Conservation (phyloP, 371 early-diverging fungal species). For the Mortierella sp. region DNA sequence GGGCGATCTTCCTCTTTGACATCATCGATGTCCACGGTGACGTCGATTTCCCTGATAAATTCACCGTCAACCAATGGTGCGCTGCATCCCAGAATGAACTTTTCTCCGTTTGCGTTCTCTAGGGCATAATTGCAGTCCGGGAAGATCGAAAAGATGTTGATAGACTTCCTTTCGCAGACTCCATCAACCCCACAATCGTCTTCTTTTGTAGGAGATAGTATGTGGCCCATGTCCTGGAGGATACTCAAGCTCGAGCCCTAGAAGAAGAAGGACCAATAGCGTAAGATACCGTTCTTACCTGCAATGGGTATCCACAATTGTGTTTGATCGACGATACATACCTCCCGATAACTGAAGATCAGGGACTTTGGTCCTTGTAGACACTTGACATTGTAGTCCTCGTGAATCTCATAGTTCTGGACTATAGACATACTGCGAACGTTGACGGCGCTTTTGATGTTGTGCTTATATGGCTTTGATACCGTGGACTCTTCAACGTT, state of each 20-base stretch:
- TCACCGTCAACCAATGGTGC: no score
- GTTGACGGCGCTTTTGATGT: slow-evolving; percentile 7
- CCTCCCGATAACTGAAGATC: neutral
- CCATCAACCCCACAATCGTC: neutral
- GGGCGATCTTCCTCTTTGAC: neutral
- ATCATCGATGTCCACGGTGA: neutral
- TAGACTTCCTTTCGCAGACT: no score
- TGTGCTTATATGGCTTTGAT: neutral
- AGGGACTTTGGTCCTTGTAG: neutral
- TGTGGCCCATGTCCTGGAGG: neutral
- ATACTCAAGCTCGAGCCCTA: neutral
- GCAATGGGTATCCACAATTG: neutral
- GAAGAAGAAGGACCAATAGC: neutral
- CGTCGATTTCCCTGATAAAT: neutral
- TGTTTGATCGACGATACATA: neutral
- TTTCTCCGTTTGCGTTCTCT: no score
- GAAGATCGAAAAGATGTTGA: no score
- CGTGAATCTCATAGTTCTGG: neutral
- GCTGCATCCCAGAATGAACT: no score
- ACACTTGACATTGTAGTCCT: neutral
- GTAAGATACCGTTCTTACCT: neutral
- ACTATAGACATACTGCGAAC: slow-evolving; percentile 5
- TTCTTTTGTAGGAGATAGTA: neutral
- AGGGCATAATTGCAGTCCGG: no score
- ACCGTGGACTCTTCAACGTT: neutral